phyloP scores from a whole-genome alignment of 768 basidiomycete genomes.

The Panaeolus cyanescens region DNA sequence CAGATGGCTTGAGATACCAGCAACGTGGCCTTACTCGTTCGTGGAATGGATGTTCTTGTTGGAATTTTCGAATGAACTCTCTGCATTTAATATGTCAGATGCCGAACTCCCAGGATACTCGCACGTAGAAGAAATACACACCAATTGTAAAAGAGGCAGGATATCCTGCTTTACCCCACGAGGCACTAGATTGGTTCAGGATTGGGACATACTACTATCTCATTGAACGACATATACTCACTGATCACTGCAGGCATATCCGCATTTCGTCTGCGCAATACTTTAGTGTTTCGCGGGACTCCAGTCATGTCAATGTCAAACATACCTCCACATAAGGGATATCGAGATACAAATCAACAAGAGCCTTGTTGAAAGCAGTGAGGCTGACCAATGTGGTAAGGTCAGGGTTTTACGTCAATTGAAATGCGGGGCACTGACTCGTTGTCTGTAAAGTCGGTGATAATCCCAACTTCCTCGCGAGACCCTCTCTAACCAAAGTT shows the following conservation, averaged over 20 bases:
- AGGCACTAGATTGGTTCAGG: slow-evolving; percentile 50
- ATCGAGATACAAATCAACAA: slow-evolving; percentile 77
- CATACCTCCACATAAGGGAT: slow-evolving; percentile 75
- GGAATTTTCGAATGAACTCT: slow-evolving; percentile 74
- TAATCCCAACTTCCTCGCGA: slow-evolving; percentile 78
- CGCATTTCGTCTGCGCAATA: slow-evolving; percentile 72
- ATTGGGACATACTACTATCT: slow-evolving; percentile 20
- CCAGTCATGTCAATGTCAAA: slow-evolving; percentile 8
- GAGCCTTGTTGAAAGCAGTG: slow-evolving; percentile 76
- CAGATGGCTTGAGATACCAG: slow-evolving; percentile 5
- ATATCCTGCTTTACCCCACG: slow-evolving; percentile 86
- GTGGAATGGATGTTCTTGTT: slow-evolving; percentile 84
- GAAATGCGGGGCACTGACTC: slow-evolving; percentile 34
- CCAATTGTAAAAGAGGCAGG: slow-evolving; percentile 84
- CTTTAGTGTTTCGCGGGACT: slow-evolving; percentile 11
- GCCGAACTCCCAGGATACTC: slow-evolving; percentile 7
- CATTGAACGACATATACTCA: slow-evolving; percentile 38
- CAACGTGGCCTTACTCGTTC: slow-evolving; percentile 65
- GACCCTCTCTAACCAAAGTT: slow-evolving; percentile 53
- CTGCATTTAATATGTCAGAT: slow-evolving; percentile 29
- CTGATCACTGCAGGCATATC: slow-evolving; percentile 96
- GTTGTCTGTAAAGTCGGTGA: slow-evolving; percentile 80
- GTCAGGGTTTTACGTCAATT: slow-evolving; percentile 8
- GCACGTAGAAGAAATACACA: slow-evolving; percentile 33
- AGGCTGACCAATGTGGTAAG: slow-evolving; percentile 47